Percentiles rank a stretch among this genome's conserved stretches.
These are phyloP conservation scores for Lasiosphaeria ovina DNA, from an alignment of 495 filamentous ascomycete genomes.

Conservation along the genomic window DNA sequence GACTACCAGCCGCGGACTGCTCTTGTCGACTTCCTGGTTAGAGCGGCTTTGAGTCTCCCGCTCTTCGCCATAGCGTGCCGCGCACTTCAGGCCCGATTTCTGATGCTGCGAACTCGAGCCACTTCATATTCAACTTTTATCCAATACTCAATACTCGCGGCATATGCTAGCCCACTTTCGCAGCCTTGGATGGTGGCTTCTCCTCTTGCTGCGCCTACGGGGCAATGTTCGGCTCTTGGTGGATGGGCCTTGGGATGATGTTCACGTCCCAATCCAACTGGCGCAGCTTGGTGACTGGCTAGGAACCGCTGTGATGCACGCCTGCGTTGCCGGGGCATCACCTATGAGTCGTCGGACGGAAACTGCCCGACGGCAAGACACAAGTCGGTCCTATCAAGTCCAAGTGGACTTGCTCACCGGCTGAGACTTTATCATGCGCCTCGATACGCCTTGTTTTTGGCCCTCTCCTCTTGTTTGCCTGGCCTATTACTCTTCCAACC, in stretches of 20 bases:
- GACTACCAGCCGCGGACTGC: no score
- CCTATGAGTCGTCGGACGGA: background rate
- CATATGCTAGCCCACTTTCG: no score
- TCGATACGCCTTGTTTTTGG: conserved; percentile 11
- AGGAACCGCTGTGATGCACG: background rate
- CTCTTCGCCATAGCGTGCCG: no score
- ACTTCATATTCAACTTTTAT: no score
- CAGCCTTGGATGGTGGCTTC: background rate
- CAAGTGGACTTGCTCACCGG: conserved; percentile 7
- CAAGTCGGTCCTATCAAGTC: background rate
- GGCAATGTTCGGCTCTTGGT: background rate
- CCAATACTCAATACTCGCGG: no score
- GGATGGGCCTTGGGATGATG: background rate
- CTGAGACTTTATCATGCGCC: background rate
- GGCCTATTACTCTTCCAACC: background rate
- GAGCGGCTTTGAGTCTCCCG: no score
- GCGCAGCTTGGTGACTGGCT: background rate
- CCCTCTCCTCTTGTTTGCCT: conserved; percentile 15
- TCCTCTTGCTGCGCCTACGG: background rate
- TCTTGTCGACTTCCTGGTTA: no score
- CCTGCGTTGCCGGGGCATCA: background rate
- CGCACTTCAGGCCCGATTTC: no score
- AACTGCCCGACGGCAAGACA: background rate
- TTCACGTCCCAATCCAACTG: background rate
- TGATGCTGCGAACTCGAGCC: no score